A percentile compares a stretch with the other conserved stretches of the same genome.
Evolutionary conservation across 2,329 filamentous ascomycete species (phyloP).

Genomic region (Pyricularia grisea): DNA sequence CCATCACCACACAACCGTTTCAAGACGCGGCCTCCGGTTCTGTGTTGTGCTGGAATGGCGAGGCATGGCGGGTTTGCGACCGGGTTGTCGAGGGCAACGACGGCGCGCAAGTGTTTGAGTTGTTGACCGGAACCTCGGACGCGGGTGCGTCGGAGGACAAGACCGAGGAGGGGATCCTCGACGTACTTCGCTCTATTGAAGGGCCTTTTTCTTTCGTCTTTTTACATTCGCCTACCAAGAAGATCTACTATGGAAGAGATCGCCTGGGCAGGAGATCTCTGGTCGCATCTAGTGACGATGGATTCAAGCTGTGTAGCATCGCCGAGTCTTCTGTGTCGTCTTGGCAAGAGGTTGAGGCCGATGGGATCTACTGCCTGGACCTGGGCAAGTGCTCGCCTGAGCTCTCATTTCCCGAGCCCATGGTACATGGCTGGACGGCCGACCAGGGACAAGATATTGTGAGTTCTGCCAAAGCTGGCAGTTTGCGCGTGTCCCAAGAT

Average conservation of each 20-base stretch:
- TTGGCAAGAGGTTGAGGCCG: slow-evolving; percentile 77
- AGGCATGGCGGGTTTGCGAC: slow-evolving; percentile 71
- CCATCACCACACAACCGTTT: slow-evolving; percentile 66
- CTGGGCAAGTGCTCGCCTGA: slow-evolving; percentile 23
- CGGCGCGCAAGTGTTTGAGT: slow-evolving; percentile 56
- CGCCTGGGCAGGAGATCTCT: slow-evolving; percentile 80
- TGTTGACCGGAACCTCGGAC: slow-evolving; percentile 29
- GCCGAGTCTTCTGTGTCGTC: slow-evolving; percentile 39
- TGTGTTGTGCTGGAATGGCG: slow-evolving; percentile 92
- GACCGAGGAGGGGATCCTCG: slow-evolving; percentile 25
- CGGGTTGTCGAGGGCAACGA: slow-evolving; percentile 64
- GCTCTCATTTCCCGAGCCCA: not conserved
- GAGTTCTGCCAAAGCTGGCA: slow-evolving; percentile 1
- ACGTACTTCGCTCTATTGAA: slow-evolving; percentile 51
- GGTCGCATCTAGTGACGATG: slow-evolving; percentile 41
- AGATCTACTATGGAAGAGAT: slow-evolving; percentile 77
- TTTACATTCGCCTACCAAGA: slow-evolving; percentile 52
- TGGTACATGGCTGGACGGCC: not conserved
- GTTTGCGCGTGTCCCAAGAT: not conserved
- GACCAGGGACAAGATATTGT: not conserved
- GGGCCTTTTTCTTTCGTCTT: slow-evolving; percentile 90
- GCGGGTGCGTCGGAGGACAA: slow-evolving; percentile 12
- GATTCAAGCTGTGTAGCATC: slow-evolving; percentile 62
- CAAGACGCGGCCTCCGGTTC: slow-evolving; percentile 45
- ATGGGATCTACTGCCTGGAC: slow-evolving; percentile 67